Base-by-base conservation (phyloP, 805 yeast genomes). In the Hanseniaspora lachancei region DNA sequence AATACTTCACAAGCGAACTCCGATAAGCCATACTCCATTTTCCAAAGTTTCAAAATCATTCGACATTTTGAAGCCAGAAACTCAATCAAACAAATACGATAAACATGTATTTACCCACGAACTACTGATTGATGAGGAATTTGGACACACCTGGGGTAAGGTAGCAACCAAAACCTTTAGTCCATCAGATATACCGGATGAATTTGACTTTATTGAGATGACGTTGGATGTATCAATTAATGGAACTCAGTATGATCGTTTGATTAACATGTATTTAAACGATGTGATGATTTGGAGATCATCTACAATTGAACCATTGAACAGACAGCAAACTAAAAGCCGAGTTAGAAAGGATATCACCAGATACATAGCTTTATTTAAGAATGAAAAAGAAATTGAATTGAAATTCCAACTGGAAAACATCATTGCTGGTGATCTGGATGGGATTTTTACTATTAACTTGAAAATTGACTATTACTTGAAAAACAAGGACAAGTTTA, bases 271-370 rank as follows among this genome's bases (percentile, higher is more conserved):
- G 47, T 82, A 76, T 61, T 66, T 84, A 35, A 74, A 74, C 57
- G 86, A 81, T 35, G 72, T 75, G 16, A 85, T 85, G 59, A 70
- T 87, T 41, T 87, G 95, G 95, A 77, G 95, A 67, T 81, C 87
- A 0, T 82, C 91, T 2, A 88, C 95, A 2, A 80, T 85, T 16
- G 95, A 87, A 67, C 95, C 95, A 1, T 57, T 58, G 38, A 68
- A 82, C 62, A 62, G 75, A 69, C 64, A 63, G 15, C 61, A 69
- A 2, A 75, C 77, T 10, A 77, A 72, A 60, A 77, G 84, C 27
- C 62, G 67, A 5, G 69, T 75, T 55, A 70, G 75, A 34, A 86
- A 84, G 64, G 95, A 88, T 64, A 75, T 86, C 1, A 74, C 89
- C 2, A 65, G 70, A 16, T 86, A 77, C 63, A 62, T 73, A 8